Base-by-base conservation (phyloP, 2,329 filamentous ascomycete genomes). In the Arthrobotrys conoides region DNA sequence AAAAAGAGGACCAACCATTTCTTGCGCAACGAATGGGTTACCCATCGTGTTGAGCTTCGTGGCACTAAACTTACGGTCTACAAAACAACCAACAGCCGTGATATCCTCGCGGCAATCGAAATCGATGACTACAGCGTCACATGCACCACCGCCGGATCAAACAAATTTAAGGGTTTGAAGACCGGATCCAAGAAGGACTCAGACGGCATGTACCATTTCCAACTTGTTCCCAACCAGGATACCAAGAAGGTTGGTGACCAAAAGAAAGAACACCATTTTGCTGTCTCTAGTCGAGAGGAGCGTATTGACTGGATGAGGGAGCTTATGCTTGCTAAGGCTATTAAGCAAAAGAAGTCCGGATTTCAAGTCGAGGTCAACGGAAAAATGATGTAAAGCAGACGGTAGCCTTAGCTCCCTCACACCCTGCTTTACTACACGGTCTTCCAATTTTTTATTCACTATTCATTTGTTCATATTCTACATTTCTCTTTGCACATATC, bases 261-360 rank as follows among this genome's bases (percentile, higher is more conserved):
- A 80, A 90, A 82, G 81, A 81, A 90, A 77, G 89, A 89, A 71
- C 95, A 98, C 83, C 93, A 98, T 84, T 98, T 98, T 84, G 93
- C 95, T 0, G 95, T 97, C 81, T 92, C 91, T 85, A 90, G 88
- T 82, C 89, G 94, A 14, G 93, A 97, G 83, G 93, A 97, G 83
- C 89, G 95, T 79, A 97, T 98, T 82, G 95, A 97, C 84, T 99
- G 96, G 96, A 96, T 96, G 93, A 88, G 93, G 69, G 93, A 96
- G 87, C 86, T 96, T 79, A 96, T 96, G 93, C 89, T 96, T 55
- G 93, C 93, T 68, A 96, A 96, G 86, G 93, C 93, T 18, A 86
- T 93, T 83, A 92, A 91, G 87, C 91, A 93, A 85, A 96, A 94
- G 88, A 90, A 89, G 57, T 91, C 93, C 82, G 93, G 93, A 18